Conservation (phyloP, 2,329 filamentous ascomycete species). For the Colletotrichum lentis region DNA sequence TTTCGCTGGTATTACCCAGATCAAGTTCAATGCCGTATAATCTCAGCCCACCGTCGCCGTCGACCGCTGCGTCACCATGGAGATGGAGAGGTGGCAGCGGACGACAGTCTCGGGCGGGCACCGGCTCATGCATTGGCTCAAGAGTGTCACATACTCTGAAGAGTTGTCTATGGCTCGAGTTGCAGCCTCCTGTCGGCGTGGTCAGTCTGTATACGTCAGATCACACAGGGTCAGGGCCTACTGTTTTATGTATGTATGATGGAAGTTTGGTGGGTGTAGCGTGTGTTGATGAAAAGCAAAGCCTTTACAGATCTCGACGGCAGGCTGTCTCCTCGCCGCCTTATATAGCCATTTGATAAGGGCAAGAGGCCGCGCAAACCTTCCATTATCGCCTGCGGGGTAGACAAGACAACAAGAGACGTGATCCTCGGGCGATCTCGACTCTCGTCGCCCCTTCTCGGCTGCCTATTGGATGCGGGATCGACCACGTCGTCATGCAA, state of each 20-base stretch:
- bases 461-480: conserved; percentile 15
- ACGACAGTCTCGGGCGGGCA: conserved; percentile 51
- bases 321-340: not conserved
- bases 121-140: conserved; percentile 67
- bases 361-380: not conserved
- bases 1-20: conserved; percentile 99
- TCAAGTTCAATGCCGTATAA: conserved; percentile 94
- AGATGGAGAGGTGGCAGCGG: conserved; percentile 26
- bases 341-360: conserved; percentile 33
- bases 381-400: conserved; percentile 32
- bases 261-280: not conserved
- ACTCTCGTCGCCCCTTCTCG: not conserved
- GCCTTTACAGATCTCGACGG: fast-evolving
- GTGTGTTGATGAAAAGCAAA: not conserved
- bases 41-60: conserved; percentile 67
- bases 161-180: not conserved
- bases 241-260: conserved; percentile 5
- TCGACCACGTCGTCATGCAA: conserved; percentile 31
- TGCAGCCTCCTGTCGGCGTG: conserved; percentile 20
- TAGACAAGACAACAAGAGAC: conserved; percentile 6
- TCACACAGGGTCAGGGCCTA: conserved; percentile 19
- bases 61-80: conserved; percentile 40
- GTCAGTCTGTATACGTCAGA: conserved; percentile 23
- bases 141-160: conserved; percentile 30
- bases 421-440: conserved; percentile 8